A percentile compares a stretch with the other conserved stretches of the same genome.
These are phyloP conservation scores for Aspergillus phoenicis DNA, from an alignment of 2,329 filamentous ascomycete species.

Conservation along the genomic window DNA sequence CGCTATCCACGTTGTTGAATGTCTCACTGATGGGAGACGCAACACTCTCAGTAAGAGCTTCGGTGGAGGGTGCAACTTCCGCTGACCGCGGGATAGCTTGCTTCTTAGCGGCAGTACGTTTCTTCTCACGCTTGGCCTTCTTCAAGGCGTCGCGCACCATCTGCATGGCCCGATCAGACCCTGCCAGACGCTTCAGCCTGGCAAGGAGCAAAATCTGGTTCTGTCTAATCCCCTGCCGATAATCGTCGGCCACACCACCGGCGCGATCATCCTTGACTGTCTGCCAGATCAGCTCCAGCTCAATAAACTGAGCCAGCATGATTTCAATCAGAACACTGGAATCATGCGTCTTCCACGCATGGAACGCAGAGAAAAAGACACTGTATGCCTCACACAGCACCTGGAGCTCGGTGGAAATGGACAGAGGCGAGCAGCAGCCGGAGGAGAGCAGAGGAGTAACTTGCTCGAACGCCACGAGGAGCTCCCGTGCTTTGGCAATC, in stretches of 20 bases:
- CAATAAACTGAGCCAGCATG: slow-evolving; percentile 68
- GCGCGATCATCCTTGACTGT: slow-evolving; percentile 65
- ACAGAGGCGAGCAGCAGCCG: slow-evolving; percentile 39
- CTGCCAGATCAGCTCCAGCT: slow-evolving; percentile 68
- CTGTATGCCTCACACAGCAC: slow-evolving; percentile 59
- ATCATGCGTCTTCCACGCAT: slow-evolving; percentile 67
- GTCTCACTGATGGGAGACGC: slow-evolving; percentile 45
- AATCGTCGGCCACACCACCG: slow-evolving; percentile 65
- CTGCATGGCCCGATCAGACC: slow-evolving; percentile 61
- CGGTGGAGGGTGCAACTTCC: slow-evolving; percentile 38
- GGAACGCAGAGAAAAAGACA: slow-evolving; percentile 64
- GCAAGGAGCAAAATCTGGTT: slow-evolving; percentile 66
- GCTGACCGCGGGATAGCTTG: slow-evolving; percentile 61
- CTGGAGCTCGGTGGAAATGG: slow-evolving; percentile 52
- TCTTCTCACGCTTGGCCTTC: slow-evolving; percentile 58
- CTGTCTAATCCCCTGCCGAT: slow-evolving; percentile 65
- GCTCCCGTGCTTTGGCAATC: slow-evolving; percentile 61
- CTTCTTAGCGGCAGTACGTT: slow-evolving; percentile 51
- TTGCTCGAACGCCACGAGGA: slow-evolving; percentile 60
- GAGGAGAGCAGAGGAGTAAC: slow-evolving; percentile 53
- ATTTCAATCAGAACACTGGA: slow-evolving; percentile 64
- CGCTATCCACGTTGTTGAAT: slow-evolving; percentile 40
- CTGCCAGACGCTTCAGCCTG: slow-evolving; percentile 63
- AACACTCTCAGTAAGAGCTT: slow-evolving; percentile 40
- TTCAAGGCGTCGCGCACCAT: slow-evolving; percentile 63